phyloP scores from a whole-genome alignment of 768 basidiomycete species.

The Hortiboletus flavorubellus region DNA sequence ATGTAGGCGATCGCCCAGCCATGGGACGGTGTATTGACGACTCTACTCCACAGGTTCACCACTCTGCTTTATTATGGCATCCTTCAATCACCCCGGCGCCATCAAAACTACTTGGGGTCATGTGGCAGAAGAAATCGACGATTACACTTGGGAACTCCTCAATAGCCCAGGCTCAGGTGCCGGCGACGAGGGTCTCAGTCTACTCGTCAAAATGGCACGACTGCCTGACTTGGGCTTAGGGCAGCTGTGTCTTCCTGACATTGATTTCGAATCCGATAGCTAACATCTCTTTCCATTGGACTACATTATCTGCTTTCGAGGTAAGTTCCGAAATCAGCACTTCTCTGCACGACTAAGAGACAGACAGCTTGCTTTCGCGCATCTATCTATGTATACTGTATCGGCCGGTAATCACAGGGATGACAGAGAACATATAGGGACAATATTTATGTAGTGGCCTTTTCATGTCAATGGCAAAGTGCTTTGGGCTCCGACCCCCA shows the following conservation, averaged over 20 bases:
- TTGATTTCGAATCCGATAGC: slow-evolving; percentile 24
- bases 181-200: slow-evolving; percentile 45
- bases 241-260: slow-evolving; percentile 44
- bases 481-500: slow-evolving; percentile 12
- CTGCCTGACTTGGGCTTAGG: slow-evolving; percentile 70
- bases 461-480: background rate
- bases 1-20: slow-evolving; percentile 45
- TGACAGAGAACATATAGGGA: background rate
- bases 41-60: slow-evolving; percentile 54
- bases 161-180: slow-evolving; percentile 39
- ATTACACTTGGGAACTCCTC: slow-evolving; percentile 59
- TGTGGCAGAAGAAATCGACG: slow-evolving; percentile 65
- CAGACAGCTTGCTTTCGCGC: slow-evolving; percentile 6
- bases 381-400: slow-evolving; percentile 18
- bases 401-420: slow-evolving; percentile 16
- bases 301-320: background rate
- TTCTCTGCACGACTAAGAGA: background rate
- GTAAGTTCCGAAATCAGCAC: slow-evolving; percentile 3
- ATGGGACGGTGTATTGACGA: slow-evolving; percentile 1
- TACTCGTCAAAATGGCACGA: slow-evolving; percentile 75
- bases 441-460: slow-evolving; percentile 8
- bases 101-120: slow-evolving; percentile 70
- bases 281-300: slow-evolving; percentile 3
- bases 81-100: slow-evolving; percentile 58
- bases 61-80: slow-evolving; percentile 72